These are phyloP conservation scores for Paecilomyces dactylethromorphus DNA, from an alignment of 2,329 filamentous ascomycete genomes.

Conservation along the genomic window DNA sequence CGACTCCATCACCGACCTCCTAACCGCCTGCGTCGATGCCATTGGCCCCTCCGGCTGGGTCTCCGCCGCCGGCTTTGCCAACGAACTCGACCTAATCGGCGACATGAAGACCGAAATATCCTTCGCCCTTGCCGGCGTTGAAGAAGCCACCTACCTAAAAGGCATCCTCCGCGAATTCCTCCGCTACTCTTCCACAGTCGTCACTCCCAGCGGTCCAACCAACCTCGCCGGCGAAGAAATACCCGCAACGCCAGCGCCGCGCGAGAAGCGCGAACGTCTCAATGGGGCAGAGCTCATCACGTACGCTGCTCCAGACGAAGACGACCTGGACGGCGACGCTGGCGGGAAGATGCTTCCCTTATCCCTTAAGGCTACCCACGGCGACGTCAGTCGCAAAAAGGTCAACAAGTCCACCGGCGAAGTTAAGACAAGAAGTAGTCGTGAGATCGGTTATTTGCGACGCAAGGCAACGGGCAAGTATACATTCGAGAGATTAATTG, in stretches of 20 bases:
- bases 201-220: slow-evolving; percentile 2
- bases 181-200: slow-evolving; percentile 30
- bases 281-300: slow-evolving; percentile 33
- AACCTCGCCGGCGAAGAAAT: slow-evolving; percentile 7
- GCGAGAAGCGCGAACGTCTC: slow-evolving; percentile 30
- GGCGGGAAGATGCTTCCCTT: slow-evolving; percentile 57
- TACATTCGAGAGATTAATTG: slow-evolving; percentile 68
- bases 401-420: slow-evolving; percentile 61
- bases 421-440: slow-evolving; percentile 58
- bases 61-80: slow-evolving; percentile 27
- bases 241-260: slow-evolving; percentile 6
- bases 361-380: slow-evolving; percentile 58
- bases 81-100: slow-evolving; percentile 38
- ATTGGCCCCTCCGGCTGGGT: slow-evolving; percentile 44
- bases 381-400: slow-evolving; percentile 38
- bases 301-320: slow-evolving; percentile 19
- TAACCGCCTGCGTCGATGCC: slow-evolving; percentile 41
- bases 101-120: slow-evolving; percentile 45
- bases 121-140: slow-evolving; percentile 40
- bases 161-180: slow-evolving; percentile 42
- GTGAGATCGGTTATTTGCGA: slow-evolving; percentile 71
- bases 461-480: slow-evolving; percentile 77
- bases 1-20: slow-evolving; percentile 31
- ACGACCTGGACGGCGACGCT: slow-evolving; percentile 23
- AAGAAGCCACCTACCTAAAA: slow-evolving; percentile 41